Percentiles rank a stretch among this genome's conserved stretches.
Conservation (phyloP, 805 yeast genomes). For the Dipodascus albidus region DNA sequence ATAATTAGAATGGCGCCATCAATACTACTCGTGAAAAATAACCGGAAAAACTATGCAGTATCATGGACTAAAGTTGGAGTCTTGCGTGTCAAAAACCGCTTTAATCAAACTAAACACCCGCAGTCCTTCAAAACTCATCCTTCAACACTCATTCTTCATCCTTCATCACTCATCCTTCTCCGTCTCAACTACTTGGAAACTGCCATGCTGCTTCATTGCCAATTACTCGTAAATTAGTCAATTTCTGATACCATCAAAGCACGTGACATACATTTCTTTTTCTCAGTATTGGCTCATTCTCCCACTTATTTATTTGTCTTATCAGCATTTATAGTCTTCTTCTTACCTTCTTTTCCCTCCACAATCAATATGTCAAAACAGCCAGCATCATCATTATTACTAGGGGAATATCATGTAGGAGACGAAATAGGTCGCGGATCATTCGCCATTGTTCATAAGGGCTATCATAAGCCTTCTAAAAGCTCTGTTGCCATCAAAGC, state of each 20-base stretch:
- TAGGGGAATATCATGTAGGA: slow-evolving; percentile 40
- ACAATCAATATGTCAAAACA: neutral
- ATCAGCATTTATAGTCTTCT: neutral
- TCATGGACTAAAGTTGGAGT: no score
- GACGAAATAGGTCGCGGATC: slow-evolving; percentile 91
- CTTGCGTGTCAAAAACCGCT: no score
- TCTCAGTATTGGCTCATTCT: neutral
- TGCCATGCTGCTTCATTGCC: no score
- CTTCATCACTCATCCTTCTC: no score
- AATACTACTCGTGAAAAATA: no score
- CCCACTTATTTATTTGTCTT: neutral
- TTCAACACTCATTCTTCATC: no score
- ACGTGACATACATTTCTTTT: neutral
- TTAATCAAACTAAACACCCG: no score
- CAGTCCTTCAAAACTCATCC: no score
- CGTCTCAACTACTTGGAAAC: no score
- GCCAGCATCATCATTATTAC: neutral
- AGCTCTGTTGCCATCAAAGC: slow-evolving; percentile 79
- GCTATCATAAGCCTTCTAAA: slow-evolving; percentile 36
- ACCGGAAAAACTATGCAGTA: neutral
- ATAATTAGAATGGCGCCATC: no score
- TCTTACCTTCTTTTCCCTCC: neutral
- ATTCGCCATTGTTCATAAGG: slow-evolving; percentile 91
- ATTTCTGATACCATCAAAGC: neutral
- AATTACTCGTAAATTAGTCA: neutral